Percentiles rank a stretch among this genome's conserved stretches.
Evolutionary conservation across 78 protist species (phyloP).

Genomic region (Diacronema lutheri): DNA sequence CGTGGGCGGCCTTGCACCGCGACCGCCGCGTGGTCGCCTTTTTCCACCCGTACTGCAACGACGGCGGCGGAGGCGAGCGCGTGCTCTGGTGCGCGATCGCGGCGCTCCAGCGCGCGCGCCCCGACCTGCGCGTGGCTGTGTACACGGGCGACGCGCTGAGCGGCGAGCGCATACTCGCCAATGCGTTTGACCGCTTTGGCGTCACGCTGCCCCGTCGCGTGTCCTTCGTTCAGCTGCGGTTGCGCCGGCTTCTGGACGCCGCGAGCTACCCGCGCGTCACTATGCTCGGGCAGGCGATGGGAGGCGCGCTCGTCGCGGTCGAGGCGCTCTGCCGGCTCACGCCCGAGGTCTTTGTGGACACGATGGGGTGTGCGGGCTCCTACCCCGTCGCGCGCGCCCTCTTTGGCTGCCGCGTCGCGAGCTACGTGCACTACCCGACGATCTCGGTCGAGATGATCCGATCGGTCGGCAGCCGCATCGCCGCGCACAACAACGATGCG

Average conservation of each 20-base stretch:
- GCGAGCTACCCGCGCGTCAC: constrained; percentile 42
- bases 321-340: constrained; percentile 41
- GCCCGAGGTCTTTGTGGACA: constrained; percentile 51
- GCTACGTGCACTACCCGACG: constrained; percentile 93
- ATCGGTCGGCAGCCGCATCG: not conserved
- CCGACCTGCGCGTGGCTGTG: not conserved
- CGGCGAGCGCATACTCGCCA: not conserved
- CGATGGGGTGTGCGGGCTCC: constrained; percentile 82
- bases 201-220: constrained; percentile 2
- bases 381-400: constrained; percentile 60
- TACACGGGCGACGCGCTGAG: constrained; percentile 39
- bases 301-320: constrained; percentile 22
- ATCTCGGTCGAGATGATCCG: constrained; percentile 72
- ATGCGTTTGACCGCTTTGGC: constrained; percentile 22
- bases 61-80: constrained; percentile 84
- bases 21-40: too few species aligned
- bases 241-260: not conserved
- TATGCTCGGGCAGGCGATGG: constrained; percentile 63
- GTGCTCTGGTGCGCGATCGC: constrained; percentile 54
- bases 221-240: not conserved
- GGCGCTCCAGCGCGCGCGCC: not conserved
- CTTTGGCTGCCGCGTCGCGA: constrained; percentile 58
- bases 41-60: constrained; percentile 74
- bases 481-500: constrained; percentile 52
- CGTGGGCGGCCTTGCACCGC: too few species aligned